Base-by-base conservation (phyloP, 805 yeast species). In the Saccharomycopsis capsularis region DNA sequence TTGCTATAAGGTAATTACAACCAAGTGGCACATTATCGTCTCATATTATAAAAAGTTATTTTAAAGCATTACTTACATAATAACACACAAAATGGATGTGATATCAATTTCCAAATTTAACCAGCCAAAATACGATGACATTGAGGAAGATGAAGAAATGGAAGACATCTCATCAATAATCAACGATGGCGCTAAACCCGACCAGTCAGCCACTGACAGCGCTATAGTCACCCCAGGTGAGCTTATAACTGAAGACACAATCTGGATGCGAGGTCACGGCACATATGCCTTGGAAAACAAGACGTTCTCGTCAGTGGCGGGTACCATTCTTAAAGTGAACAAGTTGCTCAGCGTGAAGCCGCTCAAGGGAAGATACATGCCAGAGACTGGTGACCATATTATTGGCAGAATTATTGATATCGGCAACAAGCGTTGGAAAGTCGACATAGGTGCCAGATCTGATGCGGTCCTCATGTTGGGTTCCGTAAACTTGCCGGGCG, bases 261-360 rank as follows among this genome's bases (percentile, higher is more conserved):
- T 82, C 2, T 93, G 98, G 97, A 93, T 93, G 99, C 78, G 95
- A 61, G 99, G 99, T 27, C 99, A 91, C 61, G 99, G 99, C 4
- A 93, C 98, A 0, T 93, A 88, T 63, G 78, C 82, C 56, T 67
- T 84, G 36, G 80, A 79, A 30, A 83, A 82, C 56, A 70, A 75
- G 57, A 88, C 96, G 0, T 88, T 78, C 63, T 83, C 96, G 2
- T 83, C 97, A 0, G 96, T 91, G 4, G 96, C 96, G 0, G 99
- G 99, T 3, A 80, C 81, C 9, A 82, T 93, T 3, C 76, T 85
- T 1, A 74, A 91, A 54, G 96, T 90, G 46, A 93, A 93, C 64
- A 79, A 90, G 59, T 71, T 93, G 51, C 71, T 93, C 50, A 82
- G 90, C 59, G 98, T 93, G 18, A 68, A 78, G 25, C 95, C 98